phyloP scores from a whole-genome alignment of 148 eudicot genomes.

The Mesembryanthemum crystallinum region DNA sequence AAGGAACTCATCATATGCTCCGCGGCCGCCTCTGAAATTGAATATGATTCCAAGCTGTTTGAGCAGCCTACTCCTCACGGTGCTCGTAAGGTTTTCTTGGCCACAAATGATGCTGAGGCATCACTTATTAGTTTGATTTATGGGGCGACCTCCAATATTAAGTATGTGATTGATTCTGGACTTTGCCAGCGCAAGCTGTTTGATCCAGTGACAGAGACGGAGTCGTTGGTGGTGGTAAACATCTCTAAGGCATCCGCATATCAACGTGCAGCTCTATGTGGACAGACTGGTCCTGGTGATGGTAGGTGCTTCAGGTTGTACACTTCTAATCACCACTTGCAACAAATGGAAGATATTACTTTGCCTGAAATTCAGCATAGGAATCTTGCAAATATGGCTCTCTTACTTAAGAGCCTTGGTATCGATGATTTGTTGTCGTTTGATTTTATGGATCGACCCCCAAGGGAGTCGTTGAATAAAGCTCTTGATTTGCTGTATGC shows the following conservation, averaged over 20 bases:
- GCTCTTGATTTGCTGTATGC: conserved; percentile 65
- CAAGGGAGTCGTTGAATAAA: conserved; percentile 60
- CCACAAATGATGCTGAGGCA: conserved; percentile 88
- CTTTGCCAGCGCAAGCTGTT: conserved; percentile 62
- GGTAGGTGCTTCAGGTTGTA: conserved; percentile 63
- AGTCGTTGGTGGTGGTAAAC: conserved; percentile 56
- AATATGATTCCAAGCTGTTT: conserved; percentile 68
- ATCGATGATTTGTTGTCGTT: conserved; percentile 62
- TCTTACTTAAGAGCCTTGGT: conserved; percentile 73
- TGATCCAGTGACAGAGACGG: conserved; percentile 76
- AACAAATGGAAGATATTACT: conserved; percentile 57
- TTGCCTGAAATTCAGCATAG: conserved; percentile 71
- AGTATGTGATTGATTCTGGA: conserved; percentile 78
- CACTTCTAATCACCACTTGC: conserved; percentile 52
- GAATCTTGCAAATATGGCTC: conserved; percentile 69
- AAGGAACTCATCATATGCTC: too few relatives aligned
- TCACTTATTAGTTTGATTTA: conserved; percentile 85
- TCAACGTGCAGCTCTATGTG: conserved; percentile 79
- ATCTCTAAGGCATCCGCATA: conserved; percentile 74
- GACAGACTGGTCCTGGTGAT: conserved; percentile 86
- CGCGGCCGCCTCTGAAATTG: too few relatives aligned
- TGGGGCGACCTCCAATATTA: too few relatives aligned
- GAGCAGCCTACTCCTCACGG: conserved; percentile 71
- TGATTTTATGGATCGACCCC: conserved; percentile 87
- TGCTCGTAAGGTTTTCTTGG: conserved; percentile 73